A percentile compares a stretch with the other conserved stretches of the same genome.
Evolutionary conservation across 2,329 filamentous ascomycete genomes (phyloP).

Genomic region (Fusarium nygamai): DNA sequence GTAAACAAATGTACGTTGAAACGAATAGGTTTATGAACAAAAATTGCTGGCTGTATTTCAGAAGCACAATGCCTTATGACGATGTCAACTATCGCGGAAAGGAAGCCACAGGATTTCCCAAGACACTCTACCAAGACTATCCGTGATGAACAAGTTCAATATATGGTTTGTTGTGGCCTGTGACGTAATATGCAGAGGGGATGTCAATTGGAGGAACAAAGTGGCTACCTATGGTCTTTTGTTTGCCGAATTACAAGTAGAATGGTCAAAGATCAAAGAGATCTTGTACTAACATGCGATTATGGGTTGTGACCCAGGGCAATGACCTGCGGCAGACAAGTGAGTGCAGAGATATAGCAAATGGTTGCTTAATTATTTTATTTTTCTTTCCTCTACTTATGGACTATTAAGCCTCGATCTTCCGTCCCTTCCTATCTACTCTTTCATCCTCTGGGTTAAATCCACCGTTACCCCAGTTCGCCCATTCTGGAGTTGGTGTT

Average conservation of each 20-base stretch:
- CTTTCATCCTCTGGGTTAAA: constrained; percentile 92
- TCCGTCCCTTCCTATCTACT: constrained; percentile 86
- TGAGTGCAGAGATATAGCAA: neutral
- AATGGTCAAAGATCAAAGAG: neutral
- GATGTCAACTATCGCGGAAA: neutral
- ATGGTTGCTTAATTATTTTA: neutral
- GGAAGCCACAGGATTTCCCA: neutral
- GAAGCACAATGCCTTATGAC: constrained; percentile 41
- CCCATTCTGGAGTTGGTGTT: constrained; percentile 78
- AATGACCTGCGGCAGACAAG: neutral
- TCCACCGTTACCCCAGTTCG: constrained; percentile 91
- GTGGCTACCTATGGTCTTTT: neutral
- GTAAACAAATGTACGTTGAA: constrained; percentile 53
- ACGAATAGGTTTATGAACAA: constrained; percentile 47
- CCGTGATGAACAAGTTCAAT: neutral
- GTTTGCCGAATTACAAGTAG: neutral
- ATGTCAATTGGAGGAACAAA: neutral
- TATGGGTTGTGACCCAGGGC: neutral
- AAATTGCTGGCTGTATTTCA: constrained; percentile 46
- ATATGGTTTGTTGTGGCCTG: neutral
- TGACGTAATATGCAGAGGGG: neutral
- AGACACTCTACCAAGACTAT: neutral
- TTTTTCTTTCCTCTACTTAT: neutral
- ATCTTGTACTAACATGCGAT: neutral
- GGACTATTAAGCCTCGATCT: constrained; percentile 55